Evolutionary conservation across 305 asterid genomes (phyloP).

Genomic region (Solanum aculeatissimum): DNA sequence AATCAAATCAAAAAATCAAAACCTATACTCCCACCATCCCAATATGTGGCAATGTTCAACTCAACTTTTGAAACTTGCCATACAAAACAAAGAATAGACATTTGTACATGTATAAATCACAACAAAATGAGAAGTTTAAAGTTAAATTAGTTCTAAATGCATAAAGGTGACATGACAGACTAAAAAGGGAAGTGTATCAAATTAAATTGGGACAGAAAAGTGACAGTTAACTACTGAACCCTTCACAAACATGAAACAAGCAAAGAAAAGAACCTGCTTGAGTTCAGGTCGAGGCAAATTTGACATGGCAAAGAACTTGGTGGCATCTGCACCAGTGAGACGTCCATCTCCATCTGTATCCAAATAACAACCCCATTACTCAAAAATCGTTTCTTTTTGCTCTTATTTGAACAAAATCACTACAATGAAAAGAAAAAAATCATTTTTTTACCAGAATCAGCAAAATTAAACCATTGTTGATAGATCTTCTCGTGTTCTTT

Average conservation of each 20-base stretch:
- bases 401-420: not conserved
- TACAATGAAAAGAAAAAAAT: not conserved
- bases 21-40: not conserved
- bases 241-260: not conserved
- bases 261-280: constrained; percentile 31
- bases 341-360: constrained; percentile 83
- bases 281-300: constrained; percentile 82
- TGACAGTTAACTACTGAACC: not conserved
- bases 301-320: constrained; percentile 67
- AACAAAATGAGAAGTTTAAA: too few relatives aligned
- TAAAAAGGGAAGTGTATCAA: too few relatives aligned
- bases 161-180: too few relatives aligned
- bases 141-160: too few relatives aligned
- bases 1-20: not conserved
- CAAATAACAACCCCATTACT: not conserved
- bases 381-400: not conserved
- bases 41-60: too few relatives aligned
- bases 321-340: constrained; percentile 69
- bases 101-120: too few relatives aligned
- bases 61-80: too few relatives aligned
- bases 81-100: too few relatives aligned
- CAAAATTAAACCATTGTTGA: constrained; percentile 62
- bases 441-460: constrained; percentile 54
- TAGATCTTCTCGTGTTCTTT: constrained; percentile 72
- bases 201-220: not conserved